Base-by-base conservation (phyloP, 352 stramenopile species). In the Pythium sukuiense region DNA sequence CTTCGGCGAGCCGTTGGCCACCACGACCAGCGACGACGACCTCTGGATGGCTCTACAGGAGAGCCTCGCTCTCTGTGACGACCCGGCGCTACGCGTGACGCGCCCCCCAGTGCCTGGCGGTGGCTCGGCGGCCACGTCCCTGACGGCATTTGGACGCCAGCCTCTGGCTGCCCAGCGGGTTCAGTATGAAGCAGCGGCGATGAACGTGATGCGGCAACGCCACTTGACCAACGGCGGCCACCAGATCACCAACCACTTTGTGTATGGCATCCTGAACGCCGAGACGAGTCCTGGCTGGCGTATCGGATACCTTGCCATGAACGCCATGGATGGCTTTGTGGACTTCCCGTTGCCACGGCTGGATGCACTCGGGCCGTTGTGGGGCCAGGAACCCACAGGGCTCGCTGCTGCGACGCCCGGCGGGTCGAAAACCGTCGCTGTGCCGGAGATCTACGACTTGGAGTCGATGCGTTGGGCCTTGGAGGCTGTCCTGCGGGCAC, bases 391-490 rank as follows among this genome's bases (percentile, higher is more conserved):
- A 54, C 37, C 37, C 18, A 43, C 20, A 24, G 26, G 12, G 3
- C 6, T 32, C 3, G 35, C 54, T 7, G 11, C 32, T 12, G 20
- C 52, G 37, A 56, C 61, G 14, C 39, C 62, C 6, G 55, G n/a
- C 3, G 24, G 45, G 30, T 14, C 41, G 55, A 70, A 70, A 39
- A 60, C 39, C 11, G 33, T 71, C 53, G 55, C 72, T 0, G 84
- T 95, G 20, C 86, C 86, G 1, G 83, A 93, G 70, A 85, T 91
- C 20, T 95, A 91, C 61, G 86, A 95, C 62, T 60, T 95, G n/a
- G 86, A 95, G 69, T 87, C 84, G 7, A 93, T 95, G 84, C 84
- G 84, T 16, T 95, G 86, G 86, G 88, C 86, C 30, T 66, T 95
- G n/a, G 84, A 95, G 73, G 84, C 86, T 9, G 87, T 95, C 27